phyloP scores from a whole-genome alignment of 345 rosid genomes.

The Adansonia digitata region DNA sequence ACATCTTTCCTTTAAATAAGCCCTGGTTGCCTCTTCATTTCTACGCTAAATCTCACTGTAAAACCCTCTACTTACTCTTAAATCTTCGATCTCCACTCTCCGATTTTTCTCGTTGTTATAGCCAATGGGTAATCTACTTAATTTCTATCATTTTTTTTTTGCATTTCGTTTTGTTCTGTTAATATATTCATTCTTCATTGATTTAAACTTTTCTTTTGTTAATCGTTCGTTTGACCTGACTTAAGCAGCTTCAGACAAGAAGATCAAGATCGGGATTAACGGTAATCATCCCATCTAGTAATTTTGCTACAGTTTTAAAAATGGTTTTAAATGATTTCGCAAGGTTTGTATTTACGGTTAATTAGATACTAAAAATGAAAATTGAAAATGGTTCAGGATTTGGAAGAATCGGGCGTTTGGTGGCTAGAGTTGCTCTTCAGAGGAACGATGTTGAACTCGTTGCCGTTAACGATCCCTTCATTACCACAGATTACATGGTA shows the following conservation, averaged over 20 bases:
- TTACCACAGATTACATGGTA: constrained; percentile 32
- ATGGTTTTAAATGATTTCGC: background rate
- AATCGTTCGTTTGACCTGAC: background rate
- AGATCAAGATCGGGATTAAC: constrained; percentile 84
- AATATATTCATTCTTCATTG: background rate
- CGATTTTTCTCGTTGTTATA: background rate
- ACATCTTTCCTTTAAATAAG: background rate
- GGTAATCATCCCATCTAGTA: constrained; percentile 32
- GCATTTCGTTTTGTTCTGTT: background rate
- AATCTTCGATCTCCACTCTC: background rate
- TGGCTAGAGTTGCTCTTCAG: too few species aligned
- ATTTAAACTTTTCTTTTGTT: background rate
- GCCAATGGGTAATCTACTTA: constrained; percentile 5
- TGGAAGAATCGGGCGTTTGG: too few species aligned
- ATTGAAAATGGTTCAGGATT: constrained; percentile 35
- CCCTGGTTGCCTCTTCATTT: background rate
- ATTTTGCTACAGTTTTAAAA: background rate
- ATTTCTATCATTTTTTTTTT: background rate
- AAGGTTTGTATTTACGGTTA: background rate
- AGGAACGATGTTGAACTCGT: constrained; percentile 82
- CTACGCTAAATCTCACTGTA: background rate
- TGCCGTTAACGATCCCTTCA: constrained; percentile 84
- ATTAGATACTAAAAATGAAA: background rate
- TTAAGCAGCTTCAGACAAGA: constrained; percentile 45
- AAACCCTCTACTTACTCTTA: background rate